Evolutionary conservation across 345 rosid genomes (phyloP), one percentile per base, ranked within the genome.

Genomic region (Moricandia arvensis): DNA sequence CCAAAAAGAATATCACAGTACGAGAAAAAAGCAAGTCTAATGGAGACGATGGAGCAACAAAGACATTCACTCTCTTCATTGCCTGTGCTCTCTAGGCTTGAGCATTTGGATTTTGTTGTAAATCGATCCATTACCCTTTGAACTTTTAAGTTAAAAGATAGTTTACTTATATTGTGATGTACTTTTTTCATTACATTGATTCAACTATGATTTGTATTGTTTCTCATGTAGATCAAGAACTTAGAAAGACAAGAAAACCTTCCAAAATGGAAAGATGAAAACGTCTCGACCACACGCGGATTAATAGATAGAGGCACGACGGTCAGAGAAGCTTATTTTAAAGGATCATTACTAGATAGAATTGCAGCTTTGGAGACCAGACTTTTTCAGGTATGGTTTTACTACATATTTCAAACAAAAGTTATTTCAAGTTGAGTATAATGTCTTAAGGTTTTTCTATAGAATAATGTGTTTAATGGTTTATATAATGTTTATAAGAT

Each of bases 271-370:
- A 78, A 77, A 59, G 80, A 82, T 3, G 79, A 47, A 10, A 67
- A 26, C 16, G 31, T 68, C 0, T 21, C 77, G 6, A n/a, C 58
- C 8, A 51, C 64, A 30, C 69, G 74, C 0, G 81, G 70, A 38
- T 49, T 66, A 12, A 45, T 79, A 69, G 84, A 89, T 8, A 58
- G 86, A 76, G 90, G 90, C 66, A 64, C 84, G 1, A 90, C 93
- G 0, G 66, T 82, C 9, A 76, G 82, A 53, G 96, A 94, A 58
- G 86, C 89, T 5, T 82, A 80, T 77, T 85, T 85, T 76, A 89
- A 89, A 85, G 96, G 97, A n/a, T 83, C 97, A 0, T 71, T 90
- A 49, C 58, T 89, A 57, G 97, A 91, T 45, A 75, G 97, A 15
- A 87, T 93, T 35, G 79, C 89, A 0, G 82, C 87, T 72, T 85